Evolutionary conservation across 768 basidiomycete genomes (phyloP), one percentile per base, ranked within the genome.

Genomic region (Mycena pura): DNA sequence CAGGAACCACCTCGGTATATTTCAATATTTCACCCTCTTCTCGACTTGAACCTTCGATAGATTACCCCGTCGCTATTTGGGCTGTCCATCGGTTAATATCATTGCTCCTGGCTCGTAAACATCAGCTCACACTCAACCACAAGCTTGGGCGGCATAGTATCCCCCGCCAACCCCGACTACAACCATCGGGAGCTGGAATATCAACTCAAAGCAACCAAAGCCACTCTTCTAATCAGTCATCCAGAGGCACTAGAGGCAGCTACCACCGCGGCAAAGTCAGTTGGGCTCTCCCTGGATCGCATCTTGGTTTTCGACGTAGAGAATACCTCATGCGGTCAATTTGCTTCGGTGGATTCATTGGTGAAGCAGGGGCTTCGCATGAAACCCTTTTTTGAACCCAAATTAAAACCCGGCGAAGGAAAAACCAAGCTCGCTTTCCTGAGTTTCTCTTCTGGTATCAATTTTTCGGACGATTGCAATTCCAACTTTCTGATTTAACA

Each of bases 361-460:
- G 73, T 90, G 14, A 63, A 78, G 43, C 74, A 80, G 29, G 89
- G 89, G 4, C 71, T 84, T 3, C 68, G 71, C 3, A 69, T 70
- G 38, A 69, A 73, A 2, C 63, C 72, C 1, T 52, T 69, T 10
- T 89, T 83, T 60, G 73, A 91, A 69, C 77, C 81, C 27, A 78
- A 64, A 32, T 72, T 92, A 39, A 70, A 60, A 3, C 78, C 80
- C 0, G 87, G 87, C 2, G 90, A 92, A 73, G 89, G 77, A 17
- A 89, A 79, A 72, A 87, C 82, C 11, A 92, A 89, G 69, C 69
- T 91, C 14, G 90, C 91, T 0, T 85, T 91, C 61, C 73, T 91
- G 25, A 86, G 82, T 68, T 91, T 91, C 69, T 91, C 89, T 0
- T 90, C 89, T 21, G 83, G 83, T 57, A 62, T 36, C 15, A 49